Evolutionary conservation across 345 rosid species (phyloP), one percentile per base, ranked within the genome.

Genomic region (Fremontodendron californicum): DNA sequence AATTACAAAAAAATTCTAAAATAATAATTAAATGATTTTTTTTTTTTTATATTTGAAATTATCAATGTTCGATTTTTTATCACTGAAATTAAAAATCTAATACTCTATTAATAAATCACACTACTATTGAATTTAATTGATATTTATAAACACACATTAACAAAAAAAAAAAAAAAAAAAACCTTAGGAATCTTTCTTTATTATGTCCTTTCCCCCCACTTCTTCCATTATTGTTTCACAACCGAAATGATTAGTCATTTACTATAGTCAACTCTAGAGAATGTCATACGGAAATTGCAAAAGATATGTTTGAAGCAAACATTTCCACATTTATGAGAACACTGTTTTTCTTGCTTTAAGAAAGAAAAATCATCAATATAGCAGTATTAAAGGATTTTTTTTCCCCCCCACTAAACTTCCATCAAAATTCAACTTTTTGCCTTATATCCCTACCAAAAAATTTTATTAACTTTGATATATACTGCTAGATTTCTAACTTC

Each of bases 191-290:
- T 75, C 66, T 72, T 5, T 55, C 27, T 3, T 21, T 77, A 21
- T n/a, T 11, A n/a, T 29, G 19, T 68, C 62, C 69, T 74, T 77
- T 46, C 21, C 65, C n/a, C 51, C 55, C 48, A n/a, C n/a, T 19
- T 57, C 52, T 75, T 71, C 48, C 81, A 73, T 81, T 60, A 76
- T 81, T 76, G 82, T 81, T 73, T 73, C 82, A 70, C 84, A 71
- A 57, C 62, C 45, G 57, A 48, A 81, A 84, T 79, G 73, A 81
- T 81, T 77, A 81, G 72, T 75, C 48, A 54, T 83, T 80, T 75
- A 77, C 81, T 74, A 75, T 31, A 78, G 31, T 33, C 86, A 72
- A 75, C 82, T 66, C 80, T 18, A 15, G 43, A 80, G 80, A 81
- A 84, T 81, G 84, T 81, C 79, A 31, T 33, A 45, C 60, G 78